These are phyloP conservation scores for Drosera spatulata DNA, from an alignment of 179 eudicot genomes.

Conservation along the genomic window DNA sequence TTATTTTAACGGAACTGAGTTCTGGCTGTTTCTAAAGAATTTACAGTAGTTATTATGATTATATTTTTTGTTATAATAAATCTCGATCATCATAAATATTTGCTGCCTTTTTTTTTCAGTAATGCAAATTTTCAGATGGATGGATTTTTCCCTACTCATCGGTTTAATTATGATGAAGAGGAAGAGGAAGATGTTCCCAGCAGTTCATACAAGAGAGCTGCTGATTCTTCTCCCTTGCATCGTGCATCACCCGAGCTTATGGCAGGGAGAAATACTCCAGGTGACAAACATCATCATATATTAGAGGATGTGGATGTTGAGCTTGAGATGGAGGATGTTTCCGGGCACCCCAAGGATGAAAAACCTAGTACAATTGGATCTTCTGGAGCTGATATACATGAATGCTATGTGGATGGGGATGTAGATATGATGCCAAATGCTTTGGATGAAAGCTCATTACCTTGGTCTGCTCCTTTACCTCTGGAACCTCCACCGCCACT, in stretches of 20 bases:
- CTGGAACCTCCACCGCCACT: constrained; percentile 30
- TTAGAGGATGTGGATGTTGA: constrained; percentile 99
- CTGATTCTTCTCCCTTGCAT: constrained; percentile 31
- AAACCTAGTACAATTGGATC: constrained; percentile 12
- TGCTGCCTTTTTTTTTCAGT: constrained; percentile 28
- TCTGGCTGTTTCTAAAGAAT: too few species aligned
- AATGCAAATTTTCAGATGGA: constrained; percentile 87
- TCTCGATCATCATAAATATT: too few species aligned
- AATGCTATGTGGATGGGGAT: constrained; percentile 18
- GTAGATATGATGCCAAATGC: constrained; percentile 17
- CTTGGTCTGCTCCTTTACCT: constrained; percentile 58
- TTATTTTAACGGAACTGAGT: too few species aligned
- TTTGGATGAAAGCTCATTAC: constrained; percentile 23
- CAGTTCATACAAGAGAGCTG: constrained; percentile 20
- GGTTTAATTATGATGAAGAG: constrained; percentile 72
- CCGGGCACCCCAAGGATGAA: constrained; percentile 38
- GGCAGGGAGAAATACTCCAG: constrained; percentile 36
- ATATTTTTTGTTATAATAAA: too few species aligned
- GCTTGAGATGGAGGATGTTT: constrained; percentile 64
- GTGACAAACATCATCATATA: constrained; percentile 71
- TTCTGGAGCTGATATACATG: constrained; percentile 17
- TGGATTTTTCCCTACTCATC: constrained; percentile 59
- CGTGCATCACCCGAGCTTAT: constrained; percentile 30
- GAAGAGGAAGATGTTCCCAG: constrained; percentile 47
- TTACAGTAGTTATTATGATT: too few species aligned